Evolutionary conservation across 148 eudicot species (phyloP), one percentile per base, ranked within the genome.

Genomic region (Chenopodium suecicum): DNA sequence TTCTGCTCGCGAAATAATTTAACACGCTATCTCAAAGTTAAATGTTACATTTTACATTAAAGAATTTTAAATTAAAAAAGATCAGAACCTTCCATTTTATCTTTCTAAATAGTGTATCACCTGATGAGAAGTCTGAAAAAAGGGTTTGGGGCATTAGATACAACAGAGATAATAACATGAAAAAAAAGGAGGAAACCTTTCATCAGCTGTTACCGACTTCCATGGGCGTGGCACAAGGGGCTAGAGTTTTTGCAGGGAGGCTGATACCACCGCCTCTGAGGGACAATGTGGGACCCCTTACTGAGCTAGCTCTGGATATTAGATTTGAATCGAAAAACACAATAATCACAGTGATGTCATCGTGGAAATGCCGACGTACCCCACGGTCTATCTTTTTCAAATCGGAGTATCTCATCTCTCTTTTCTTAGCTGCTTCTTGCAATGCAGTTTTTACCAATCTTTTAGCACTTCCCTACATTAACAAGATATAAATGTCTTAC

Each of bases 391-490:
- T 90, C 80, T 89, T 90, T 82, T 89, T 90, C 86, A 90, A 81
- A 85, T 90, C 93, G 0, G 93, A 86, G 65, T 90, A 90, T 83
- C 93, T 89, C 93, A 90, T 90, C 86, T 90, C 93, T 78, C 93
- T 88, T 77, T 90, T 90, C 82, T 89, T 90, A 62, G 93, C 93
- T 29, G 93, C 93, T 80, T 90, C 91, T 67, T 84, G 89, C 78
- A 90, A 78, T 7, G 93, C 93, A n/a, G 83, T 71, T 80, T 89
- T 90, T 78, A 90, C 78, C 78, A 90, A 79, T 85, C 86, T 86
- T 82, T 68, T 76, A 9, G 93, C 93, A 80, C 88, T 90, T 83
- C 93, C 93, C 93, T 90, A 86, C 71, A 83, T 46, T 9, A 72
- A 72, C 60, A 47, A 41, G 74, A 83, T 31, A 65, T 4, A 60